phyloP scores from a whole-genome alignment of 192 early-diverging fungal genomes.

The Coemansia guatemalensis region DNA sequence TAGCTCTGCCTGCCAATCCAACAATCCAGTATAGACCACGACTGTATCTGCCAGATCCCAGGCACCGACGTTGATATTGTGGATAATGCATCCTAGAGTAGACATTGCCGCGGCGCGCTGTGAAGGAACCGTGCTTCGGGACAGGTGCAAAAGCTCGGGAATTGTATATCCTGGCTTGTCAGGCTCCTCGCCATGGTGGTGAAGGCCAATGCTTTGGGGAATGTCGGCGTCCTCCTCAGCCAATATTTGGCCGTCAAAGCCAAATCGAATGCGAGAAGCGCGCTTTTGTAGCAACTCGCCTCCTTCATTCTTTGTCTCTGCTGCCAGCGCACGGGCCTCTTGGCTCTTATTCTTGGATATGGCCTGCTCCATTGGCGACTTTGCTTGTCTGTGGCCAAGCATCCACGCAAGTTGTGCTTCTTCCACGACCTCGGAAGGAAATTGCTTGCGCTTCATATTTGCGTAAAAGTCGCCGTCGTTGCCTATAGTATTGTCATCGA shows the following conservation, averaged over 20 bases:
- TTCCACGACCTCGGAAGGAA: slow-evolving; percentile 39
- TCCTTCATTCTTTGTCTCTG: neutral
- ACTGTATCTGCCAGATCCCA: slow-evolving; percentile 34
- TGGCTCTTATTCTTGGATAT: slow-evolving; percentile 13
- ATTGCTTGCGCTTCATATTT: slow-evolving; percentile 41
- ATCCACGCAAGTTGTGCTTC: slow-evolving; percentile 56
- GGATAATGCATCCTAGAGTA: slow-evolving; percentile 60
- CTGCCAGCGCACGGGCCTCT: slow-evolving; percentile 5
- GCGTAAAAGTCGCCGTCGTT: slow-evolving; percentile 38
- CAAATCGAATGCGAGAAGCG: slow-evolving; percentile 67
- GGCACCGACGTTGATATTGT: slow-evolving; percentile 39
- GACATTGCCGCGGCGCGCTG: slow-evolving; percentile 73
- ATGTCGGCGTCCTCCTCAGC: slow-evolving; percentile 53
- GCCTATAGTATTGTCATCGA: slow-evolving; percentile 36
- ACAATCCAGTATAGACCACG: slow-evolving; percentile 30
- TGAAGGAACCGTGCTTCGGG: slow-evolving; percentile 75
- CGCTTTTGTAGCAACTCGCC: slow-evolving; percentile 24
- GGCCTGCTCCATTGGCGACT: slow-evolving; percentile 41
- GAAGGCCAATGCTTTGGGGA: slow-evolving; percentile 67
- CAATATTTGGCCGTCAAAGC: slow-evolving; percentile 73
- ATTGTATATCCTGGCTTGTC: slow-evolving; percentile 84
- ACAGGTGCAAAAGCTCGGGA: slow-evolving; percentile 76
- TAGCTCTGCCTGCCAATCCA: slow-evolving; percentile 49
- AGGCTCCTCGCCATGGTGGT: slow-evolving; percentile 89
- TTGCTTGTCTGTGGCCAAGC: slow-evolving; percentile 49